These are phyloP conservation scores for Cymbidium sinense DNA, from an alignment of 106 monocot genomes.

Conservation along the genomic window DNA sequence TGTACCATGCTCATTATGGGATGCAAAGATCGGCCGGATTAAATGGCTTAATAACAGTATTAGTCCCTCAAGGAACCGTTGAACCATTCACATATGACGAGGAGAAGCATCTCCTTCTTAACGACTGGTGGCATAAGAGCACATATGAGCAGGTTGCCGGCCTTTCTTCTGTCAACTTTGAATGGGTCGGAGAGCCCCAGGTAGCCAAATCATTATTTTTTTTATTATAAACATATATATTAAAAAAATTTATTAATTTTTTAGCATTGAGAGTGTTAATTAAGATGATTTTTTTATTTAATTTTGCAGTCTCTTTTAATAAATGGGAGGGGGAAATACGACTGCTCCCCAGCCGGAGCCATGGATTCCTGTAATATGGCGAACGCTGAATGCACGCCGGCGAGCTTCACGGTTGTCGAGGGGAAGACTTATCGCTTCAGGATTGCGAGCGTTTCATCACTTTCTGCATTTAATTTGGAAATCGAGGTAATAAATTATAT, in stretches of 20 bases:
- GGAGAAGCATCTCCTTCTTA: constrained; percentile 54
- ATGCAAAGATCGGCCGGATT: constrained; percentile 87
- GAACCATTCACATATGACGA: constrained; percentile 67
- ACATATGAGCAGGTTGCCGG: constrained; percentile 53
- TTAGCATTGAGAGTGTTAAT: no score
- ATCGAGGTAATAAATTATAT: constrained; percentile 38
- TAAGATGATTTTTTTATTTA: background rate
- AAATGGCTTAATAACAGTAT: constrained; percentile 55
- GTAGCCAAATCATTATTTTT: constrained; percentile 10
- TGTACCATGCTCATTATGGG: constrained; percentile 88
- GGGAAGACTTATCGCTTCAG: constrained; percentile 73
- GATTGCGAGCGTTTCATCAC: constrained; percentile 58
- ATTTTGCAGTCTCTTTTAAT: constrained; percentile 43
- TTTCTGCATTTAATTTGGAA: constrained; percentile 74
- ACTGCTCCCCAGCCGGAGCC: constrained; percentile 20
- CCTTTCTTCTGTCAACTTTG: constrained; percentile 32
- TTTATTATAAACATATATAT: background rate
- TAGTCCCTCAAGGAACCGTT: constrained; percentile 19
- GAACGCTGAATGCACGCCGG: constrained; percentile 49
- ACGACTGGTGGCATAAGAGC: constrained; percentile 93
- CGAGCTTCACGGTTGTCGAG: constrained; percentile 37
- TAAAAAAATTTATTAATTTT: no score
- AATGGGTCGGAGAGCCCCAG: constrained; percentile 67
- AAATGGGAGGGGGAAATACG: constrained; percentile 37
- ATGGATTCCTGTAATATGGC: constrained; percentile 26